Evolutionary conservation across 257 asterid genomes (phyloP), one percentile per base, ranked within the genome.

Genomic region (Linaria vulgaris): DNA sequence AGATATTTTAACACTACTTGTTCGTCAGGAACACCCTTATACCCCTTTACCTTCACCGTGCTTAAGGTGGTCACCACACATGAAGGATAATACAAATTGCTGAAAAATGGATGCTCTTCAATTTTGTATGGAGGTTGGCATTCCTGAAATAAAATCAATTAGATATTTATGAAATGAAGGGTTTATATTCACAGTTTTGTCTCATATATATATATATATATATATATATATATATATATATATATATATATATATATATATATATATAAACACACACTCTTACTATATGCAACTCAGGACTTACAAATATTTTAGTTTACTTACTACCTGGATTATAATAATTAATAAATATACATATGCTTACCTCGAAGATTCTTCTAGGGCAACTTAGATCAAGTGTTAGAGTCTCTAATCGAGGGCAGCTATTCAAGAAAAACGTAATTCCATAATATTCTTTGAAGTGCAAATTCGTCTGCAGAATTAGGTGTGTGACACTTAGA

Each of bases 361-460:
- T 73, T 23, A 73, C 79, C 50, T 14, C 34, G 3, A 74, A 52
- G 1, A 59, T 51, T 38, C 9, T 41, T 34, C 16, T 14, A 1
- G 44, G 20, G n/a, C n/a, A n/a, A 50, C 55, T 34, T 1, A 74
- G 54, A 12, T 78, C 72, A 15, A 75, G 34, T 15, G 71, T 30
- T 16, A 78, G 80, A 16, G 23, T 1, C 34, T 75, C 48, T 47
- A 78, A 46, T 6, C 14, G 5, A 1, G 80, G 78, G 38, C 80
- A 78, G 15, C 64, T 60, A 1, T 61, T 19, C 1, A 78, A 27
- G n/a, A 78, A 69, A 30, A 75, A 69, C 20, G 78, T 11, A 1
- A 78, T 75, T 13, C 80, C 80, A 3, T 60, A 68, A 55, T 44
- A 64, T 19, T 71, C 83, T 0, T 45, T 58, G 9, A n/a, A 13